Percentiles rank a stretch among this genome's conserved stretches.
Conservation (phyloP, 495 filamentous ascomycete genomes). For the Halenospora varia region DNA sequence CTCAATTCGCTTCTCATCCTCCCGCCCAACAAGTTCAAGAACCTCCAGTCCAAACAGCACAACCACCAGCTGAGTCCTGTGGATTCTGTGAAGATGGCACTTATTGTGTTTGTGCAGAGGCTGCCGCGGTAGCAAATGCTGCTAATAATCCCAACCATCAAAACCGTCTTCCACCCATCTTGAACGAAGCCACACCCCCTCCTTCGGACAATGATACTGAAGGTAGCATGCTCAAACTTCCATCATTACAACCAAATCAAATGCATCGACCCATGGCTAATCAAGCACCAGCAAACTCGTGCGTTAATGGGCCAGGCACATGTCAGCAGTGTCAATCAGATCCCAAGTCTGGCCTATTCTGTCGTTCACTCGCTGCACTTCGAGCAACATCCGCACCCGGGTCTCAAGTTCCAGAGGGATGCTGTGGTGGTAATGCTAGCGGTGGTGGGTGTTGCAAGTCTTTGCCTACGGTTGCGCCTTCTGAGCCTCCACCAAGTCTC, state of each 20-base stretch:
- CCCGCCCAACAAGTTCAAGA: slow-evolving; percentile 16
- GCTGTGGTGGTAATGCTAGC: slow-evolving; percentile 45
- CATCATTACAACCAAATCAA: slow-evolving; percentile 29
- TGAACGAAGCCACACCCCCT: slow-evolving; percentile 63
- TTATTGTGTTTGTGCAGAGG: slow-evolving; percentile 79
- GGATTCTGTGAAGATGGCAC: slow-evolving; percentile 87
- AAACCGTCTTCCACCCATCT: slow-evolving; percentile 45
- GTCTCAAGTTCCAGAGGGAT: slow-evolving; percentile 37
- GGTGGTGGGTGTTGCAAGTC: slow-evolving; percentile 49
- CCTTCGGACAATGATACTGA: slow-evolving; percentile 62
- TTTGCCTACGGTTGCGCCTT: slow-evolving; percentile 9
- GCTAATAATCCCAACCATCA: slow-evolving; percentile 25
- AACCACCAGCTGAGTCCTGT: slow-evolving; percentile 53
- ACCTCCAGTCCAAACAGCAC: slow-evolving; percentile 18
- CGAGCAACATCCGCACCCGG: slow-evolving; percentile 40
- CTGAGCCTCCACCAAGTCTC: slow-evolving; percentile 34
- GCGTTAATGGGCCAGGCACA: slow-evolving; percentile 70
- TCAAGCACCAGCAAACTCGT: slow-evolving; percentile 37
- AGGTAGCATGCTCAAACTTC: slow-evolving; percentile 46
- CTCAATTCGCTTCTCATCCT: slow-evolving; percentile 52
- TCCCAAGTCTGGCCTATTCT: slow-evolving; percentile 79
- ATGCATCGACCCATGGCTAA: slow-evolving; percentile 28
- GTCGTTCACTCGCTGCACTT: slow-evolving; percentile 73
- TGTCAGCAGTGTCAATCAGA: slow-evolving; percentile 76
- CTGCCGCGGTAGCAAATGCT: slow-evolving; percentile 42